These are phyloP conservation scores for Fusarium stilboides DNA, from an alignment of 2,329 filamentous ascomycete species.

Conservation along the genomic window DNA sequence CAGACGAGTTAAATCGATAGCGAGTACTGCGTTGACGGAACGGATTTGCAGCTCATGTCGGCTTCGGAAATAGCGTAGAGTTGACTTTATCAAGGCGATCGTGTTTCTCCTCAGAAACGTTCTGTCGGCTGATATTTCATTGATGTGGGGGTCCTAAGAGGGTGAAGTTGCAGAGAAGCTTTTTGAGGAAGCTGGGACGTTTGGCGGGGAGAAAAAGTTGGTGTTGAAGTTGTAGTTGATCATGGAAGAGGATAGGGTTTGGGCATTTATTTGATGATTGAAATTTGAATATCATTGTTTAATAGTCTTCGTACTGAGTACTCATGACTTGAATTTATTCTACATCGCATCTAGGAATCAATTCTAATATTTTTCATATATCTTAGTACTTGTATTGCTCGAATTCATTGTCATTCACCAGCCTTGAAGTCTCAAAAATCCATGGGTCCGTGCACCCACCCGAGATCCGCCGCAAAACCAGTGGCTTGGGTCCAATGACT, in stretches of 20 bases:
- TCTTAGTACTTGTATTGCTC: too few relatives aligned
- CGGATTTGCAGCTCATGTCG: background rate
- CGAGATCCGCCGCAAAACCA: slow-evolving; percentile 29
- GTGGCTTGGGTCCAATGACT: slow-evolving; percentile 33
- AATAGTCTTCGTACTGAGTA: too few relatives aligned
- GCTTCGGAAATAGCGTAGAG: background rate
- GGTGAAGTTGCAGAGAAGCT: background rate
- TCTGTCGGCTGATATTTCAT: background rate
- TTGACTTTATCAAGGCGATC: background rate
- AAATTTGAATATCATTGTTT: too few relatives aligned
- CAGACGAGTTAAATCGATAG: background rate
- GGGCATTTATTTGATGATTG: background rate
- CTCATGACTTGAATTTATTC: too few relatives aligned
- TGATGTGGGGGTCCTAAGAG: background rate
- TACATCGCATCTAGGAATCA: too few relatives aligned
- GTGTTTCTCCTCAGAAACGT: background rate
- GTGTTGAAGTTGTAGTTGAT: background rate
- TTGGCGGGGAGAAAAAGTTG: slow-evolving; percentile 13
- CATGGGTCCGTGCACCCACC: slow-evolving; percentile 27
- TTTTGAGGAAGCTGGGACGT: background rate
- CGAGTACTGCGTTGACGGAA: background rate
- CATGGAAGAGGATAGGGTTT: background rate
- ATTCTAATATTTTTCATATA: too few relatives aligned
- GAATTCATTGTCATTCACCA: too few relatives aligned
- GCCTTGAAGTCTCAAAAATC: background rate